Percentiles rank a stretch among this genome's conserved stretches.
Conservation (phyloP, 2,329 filamentous ascomycete genomes). For the Verticillium nonalfalfae region DNA sequence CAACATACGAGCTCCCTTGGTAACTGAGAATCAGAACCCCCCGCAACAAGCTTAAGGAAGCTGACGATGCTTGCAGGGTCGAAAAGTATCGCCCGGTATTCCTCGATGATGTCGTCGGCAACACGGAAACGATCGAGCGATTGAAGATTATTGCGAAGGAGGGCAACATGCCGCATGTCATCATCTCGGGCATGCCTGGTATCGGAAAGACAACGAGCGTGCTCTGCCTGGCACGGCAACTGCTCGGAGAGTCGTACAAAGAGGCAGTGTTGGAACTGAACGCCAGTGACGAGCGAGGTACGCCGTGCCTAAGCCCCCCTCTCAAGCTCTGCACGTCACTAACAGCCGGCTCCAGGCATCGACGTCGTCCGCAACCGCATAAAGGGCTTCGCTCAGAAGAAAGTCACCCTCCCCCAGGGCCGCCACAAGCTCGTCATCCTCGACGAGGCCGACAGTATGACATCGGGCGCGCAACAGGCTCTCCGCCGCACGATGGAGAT, state of each 20-base stretch:
- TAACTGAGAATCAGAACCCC: slow-evolving; percentile 26
- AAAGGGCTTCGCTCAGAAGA: slow-evolving; percentile 98
- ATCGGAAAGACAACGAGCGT: slow-evolving; percentile 98
- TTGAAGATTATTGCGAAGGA: slow-evolving; percentile 98
- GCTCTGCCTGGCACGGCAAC: slow-evolving; percentile 82
- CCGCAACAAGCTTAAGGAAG: neutral
- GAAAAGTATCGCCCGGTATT: slow-evolving; percentile 96
- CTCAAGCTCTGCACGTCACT: neutral
- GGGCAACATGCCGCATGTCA: slow-evolving; percentile 98
- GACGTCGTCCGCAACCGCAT: slow-evolving; percentile 96
- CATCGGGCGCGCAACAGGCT: slow-evolving; percentile 90
- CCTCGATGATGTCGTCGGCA: slow-evolving; percentile 94
- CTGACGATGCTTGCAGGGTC: slow-evolving; percentile 58
- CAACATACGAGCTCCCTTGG: slow-evolving; percentile 75
- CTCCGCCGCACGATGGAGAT: slow-evolving; percentile 97
- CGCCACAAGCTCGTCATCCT: slow-evolving; percentile 96
- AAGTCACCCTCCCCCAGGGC: slow-evolving; percentile 86
- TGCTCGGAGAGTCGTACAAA: slow-evolving; percentile 91
- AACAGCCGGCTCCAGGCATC: slow-evolving; percentile 53
- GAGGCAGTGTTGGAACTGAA: slow-evolving; percentile 96
- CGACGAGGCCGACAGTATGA: slow-evolving; percentile 98
- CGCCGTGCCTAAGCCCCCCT: neutral
- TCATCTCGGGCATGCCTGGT: slow-evolving; percentile 98
- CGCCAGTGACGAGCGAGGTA: slow-evolving; percentile 87
- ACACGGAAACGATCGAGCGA: slow-evolving; percentile 94